A percentile compares a stretch with the other conserved stretches of the same genome.
Evolutionary conservation across 2,329 filamentous ascomycete genomes (phyloP).

Genomic region (Paraconiothyrium sp.): DNA sequence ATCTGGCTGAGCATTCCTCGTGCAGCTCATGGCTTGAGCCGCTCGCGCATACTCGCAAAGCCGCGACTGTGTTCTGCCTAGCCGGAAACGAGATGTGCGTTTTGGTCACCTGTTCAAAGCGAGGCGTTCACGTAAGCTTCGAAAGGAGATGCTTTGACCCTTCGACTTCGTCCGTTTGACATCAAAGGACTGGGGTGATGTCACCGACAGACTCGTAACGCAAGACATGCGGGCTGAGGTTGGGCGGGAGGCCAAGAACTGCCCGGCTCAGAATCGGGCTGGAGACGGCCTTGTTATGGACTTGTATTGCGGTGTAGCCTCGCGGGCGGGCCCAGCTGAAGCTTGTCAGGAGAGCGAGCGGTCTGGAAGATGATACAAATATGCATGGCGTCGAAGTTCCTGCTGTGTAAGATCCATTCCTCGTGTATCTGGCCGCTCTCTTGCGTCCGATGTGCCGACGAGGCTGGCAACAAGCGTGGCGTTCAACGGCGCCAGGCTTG

Average conservation of each 20-base stretch:
- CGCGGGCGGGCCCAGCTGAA: neutral
- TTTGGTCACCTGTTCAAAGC: neutral
- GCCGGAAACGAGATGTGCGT: neutral
- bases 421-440: neutral
- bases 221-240: too few species aligned
- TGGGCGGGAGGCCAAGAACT: neutral
- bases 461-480: neutral
- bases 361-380: neutral
- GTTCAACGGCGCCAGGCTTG: neutral
- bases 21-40: neutral
- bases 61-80: neutral
- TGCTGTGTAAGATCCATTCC: too few species aligned
- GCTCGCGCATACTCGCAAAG: neutral
- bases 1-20: slow-evolving; percentile 1
- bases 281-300: neutral
- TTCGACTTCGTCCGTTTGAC: neutral
- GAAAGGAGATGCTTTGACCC: neutral
- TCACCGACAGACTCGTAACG: slow-evolving; percentile 11
- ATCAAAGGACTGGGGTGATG: slow-evolving; percentile 5
- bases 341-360: neutral
- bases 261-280: neutral
- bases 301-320: slow-evolving; percentile 3
- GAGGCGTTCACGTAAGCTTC: neutral
- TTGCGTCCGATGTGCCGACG: slow-evolving; percentile 1
- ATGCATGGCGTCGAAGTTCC: neutral